These are phyloP conservation scores for Claviceps sp. DNA, from an alignment of 2,329 filamentous ascomycete species.

Conservation along the genomic window DNA sequence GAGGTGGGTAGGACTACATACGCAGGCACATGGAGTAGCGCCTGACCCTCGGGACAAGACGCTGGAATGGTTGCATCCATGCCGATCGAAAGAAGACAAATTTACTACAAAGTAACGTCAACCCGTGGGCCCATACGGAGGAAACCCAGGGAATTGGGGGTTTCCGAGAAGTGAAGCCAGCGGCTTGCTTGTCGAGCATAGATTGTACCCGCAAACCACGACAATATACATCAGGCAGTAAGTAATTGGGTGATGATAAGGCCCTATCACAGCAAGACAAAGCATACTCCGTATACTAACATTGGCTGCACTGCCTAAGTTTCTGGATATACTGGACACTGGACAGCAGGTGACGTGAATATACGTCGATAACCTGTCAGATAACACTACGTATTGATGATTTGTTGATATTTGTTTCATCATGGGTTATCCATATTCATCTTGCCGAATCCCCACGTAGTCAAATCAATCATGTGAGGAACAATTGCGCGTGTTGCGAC, in stretches of 20 bases:
- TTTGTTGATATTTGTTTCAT: neutral
- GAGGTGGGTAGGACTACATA: conserved; percentile 2
- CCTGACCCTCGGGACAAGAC: conserved; percentile 5
- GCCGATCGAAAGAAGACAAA: neutral
- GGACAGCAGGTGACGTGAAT: no score
- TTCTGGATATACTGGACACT: neutral
- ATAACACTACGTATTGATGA: neutral
- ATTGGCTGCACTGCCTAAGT: neutral
- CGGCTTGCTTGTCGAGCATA: neutral
- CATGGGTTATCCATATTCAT: neutral
- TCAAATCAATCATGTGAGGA: neutral
- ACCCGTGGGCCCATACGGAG: neutral
- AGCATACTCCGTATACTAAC: neutral
- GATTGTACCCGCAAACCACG: neutral
- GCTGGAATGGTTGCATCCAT: conserved; percentile 1
- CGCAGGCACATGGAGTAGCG: conserved; percentile 5
- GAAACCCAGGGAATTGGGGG: no score
- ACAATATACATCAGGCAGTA: no score
- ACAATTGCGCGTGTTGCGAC: neutral
- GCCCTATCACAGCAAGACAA: neutral
- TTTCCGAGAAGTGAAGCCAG: neutral
- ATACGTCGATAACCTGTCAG: neutral
- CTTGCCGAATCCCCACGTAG: neutral
- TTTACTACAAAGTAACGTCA: neutral
- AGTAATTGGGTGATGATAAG: neutral